phyloP scores from a whole-genome alignment of 106 monocot genomes.

The Ottelia alismoides region DNA sequence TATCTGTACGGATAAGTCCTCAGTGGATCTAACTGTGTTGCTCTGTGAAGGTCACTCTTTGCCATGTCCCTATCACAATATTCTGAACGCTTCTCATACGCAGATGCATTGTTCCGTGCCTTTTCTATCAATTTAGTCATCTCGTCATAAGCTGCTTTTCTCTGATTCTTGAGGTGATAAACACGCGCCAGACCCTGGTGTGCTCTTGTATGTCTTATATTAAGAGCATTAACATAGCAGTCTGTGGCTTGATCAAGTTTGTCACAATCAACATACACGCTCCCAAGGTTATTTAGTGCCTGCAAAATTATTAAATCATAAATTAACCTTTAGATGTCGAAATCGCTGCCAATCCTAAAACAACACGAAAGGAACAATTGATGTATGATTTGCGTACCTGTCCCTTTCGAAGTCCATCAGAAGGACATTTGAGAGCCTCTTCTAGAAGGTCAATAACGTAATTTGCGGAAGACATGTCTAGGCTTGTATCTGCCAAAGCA shows the following conservation, averaged over 20 bases:
- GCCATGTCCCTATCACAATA: slow-evolving; percentile 97
- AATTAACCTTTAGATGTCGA: not conserved
- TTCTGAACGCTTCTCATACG: slow-evolving; percentile 97
- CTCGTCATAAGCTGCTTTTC: slow-evolving; percentile 87
- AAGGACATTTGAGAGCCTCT: slow-evolving; percentile 85
- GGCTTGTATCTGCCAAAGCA: slow-evolving; percentile 73
- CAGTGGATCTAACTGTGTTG: slow-evolving; percentile 76
- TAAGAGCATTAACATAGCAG: slow-evolving; percentile 81
- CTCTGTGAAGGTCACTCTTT: slow-evolving; percentile 66
- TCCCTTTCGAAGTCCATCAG: slow-evolving; percentile 96
- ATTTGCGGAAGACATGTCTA: slow-evolving; percentile 45
- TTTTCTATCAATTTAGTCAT: slow-evolving; percentile 93
- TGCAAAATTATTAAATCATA: slow-evolving; percentile 5
- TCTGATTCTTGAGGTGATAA: slow-evolving; percentile 74
- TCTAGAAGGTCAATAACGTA: slow-evolving; percentile 74
- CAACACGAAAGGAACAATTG: not conserved
- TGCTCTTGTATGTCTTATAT: slow-evolving; percentile 94
- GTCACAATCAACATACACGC: slow-evolving; percentile 85
- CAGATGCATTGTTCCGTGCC: slow-evolving; percentile 82
- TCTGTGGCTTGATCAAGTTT: slow-evolving; percentile 76
- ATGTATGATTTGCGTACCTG: slow-evolving; percentile 37
- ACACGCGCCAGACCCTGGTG: slow-evolving; percentile 97
- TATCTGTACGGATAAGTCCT: slow-evolving; percentile 98
- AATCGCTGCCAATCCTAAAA: too few relatives aligned
- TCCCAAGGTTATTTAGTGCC: slow-evolving; percentile 98